phyloP scores from a whole-genome alignment of 345 rosid species.

The Hibiscus mutabilis region DNA sequence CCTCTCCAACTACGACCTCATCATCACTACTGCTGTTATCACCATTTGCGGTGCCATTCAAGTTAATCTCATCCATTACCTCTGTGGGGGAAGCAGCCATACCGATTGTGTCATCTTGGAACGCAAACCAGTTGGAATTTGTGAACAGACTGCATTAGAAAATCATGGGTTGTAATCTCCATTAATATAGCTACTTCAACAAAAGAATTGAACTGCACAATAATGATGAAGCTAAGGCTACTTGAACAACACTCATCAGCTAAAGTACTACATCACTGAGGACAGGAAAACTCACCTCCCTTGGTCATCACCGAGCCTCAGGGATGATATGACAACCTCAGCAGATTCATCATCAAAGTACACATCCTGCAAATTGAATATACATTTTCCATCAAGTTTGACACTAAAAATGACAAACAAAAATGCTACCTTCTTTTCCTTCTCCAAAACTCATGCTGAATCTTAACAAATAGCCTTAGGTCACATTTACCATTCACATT shows the following conservation, averaged over 20 bases:
- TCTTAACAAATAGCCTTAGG: too few species aligned
- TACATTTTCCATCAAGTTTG: neutral
- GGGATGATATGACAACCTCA: constrained; percentile 87
- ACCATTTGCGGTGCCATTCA: constrained; percentile 50
- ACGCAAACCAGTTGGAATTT: constrained; percentile 95
- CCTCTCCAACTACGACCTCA: constrained; percentile 83
- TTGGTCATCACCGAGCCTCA: constrained; percentile 95
- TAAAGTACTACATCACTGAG: neutral
- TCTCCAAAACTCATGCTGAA: too few species aligned
- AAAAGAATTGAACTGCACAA: neutral
- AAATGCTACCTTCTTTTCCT: neutral
- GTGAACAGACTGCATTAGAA: constrained; percentile 71
- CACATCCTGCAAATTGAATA: constrained; percentile 58
- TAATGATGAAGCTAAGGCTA: neutral
- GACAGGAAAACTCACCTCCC: constrained; percentile 50
- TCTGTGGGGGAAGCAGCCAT: constrained; percentile 45
- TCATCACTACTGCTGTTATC: constrained; percentile 85
- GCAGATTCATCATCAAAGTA: constrained; percentile 96
- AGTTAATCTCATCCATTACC: constrained; percentile 73
- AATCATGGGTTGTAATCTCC: neutral
- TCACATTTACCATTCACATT: too few species aligned
- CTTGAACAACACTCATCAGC: neutral
- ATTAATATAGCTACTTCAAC: neutral
- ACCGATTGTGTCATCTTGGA: constrained; percentile 69
- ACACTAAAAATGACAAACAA: neutral